Evolutionary conservation across 1,139 yeast species (phyloP), one percentile per base, ranked within the genome.

Genomic region (Protomyces macrosporus): DNA sequence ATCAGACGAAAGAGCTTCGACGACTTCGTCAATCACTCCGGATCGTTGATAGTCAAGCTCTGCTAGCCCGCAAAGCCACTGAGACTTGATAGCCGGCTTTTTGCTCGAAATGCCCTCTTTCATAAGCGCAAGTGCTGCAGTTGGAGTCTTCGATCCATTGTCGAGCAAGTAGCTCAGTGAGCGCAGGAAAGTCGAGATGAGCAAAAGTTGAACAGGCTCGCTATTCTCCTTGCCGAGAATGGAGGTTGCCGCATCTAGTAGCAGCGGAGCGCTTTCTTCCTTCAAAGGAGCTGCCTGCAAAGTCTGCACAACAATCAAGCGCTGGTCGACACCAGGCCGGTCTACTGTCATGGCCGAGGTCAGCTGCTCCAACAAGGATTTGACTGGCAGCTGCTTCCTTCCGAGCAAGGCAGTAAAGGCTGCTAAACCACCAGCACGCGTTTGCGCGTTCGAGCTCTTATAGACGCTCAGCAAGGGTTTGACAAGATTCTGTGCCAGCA

Each of bases 171-270:
- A 63, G 64, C 64, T 68, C 34, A 79, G 76, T 69, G 81, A 85
- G 34, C 70, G 69, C 58, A 81, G 78, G 67, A 82, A 81, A 0
- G 84, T 78, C n/a, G 75, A 73, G n/a, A 86, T 76, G 67, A 84
- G 77, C 4, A 78, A 76, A 1, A 76, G 68, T 58, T 90, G 77
- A 0, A 89, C 84, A 1, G 70, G 52, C 72, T 93, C 98, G 69
- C 90, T 89, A 62, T 84, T 82, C 71, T 91, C 98, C 70, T 89
- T 90, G 0, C 81, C 69, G 6, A 87, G 78, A 16, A 84, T 75
- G 1, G 87, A 80, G 1, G 79, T 68, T 45, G 90, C 71, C 0
- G 76, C 78, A 1, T 75, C 71, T 3, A 45, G 45, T 16, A 37
- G 30, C 36, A 12, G 6, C 7, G 35, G n/a, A 12, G 56, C 62